phyloP scores from a whole-genome alignment of 2,329 filamentous ascomycete genomes.

The Beauveria medogensis region DNA sequence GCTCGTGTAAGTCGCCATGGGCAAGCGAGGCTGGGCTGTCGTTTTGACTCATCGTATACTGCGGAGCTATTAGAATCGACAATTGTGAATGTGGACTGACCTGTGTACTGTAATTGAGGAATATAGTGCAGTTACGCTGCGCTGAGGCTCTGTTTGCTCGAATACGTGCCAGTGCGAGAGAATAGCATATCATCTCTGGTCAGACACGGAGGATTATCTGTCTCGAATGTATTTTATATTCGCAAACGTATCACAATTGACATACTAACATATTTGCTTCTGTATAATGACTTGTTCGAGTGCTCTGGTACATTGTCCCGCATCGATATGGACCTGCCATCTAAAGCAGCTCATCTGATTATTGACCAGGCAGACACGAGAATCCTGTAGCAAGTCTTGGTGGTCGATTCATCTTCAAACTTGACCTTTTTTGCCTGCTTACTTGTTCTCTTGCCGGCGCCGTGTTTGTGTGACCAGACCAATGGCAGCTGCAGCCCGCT shows the following conservation, averaged over 20 bases:
- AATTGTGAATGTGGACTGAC: background rate
- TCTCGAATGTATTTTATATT: too few relatives aligned
- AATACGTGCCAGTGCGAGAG: too few relatives aligned
- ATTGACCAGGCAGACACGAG: background rate
- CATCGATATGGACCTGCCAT: too few relatives aligned
- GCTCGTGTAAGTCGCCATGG: background rate
- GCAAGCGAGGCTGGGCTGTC: background rate
- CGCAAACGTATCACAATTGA: background rate
- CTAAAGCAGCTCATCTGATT: background rate
- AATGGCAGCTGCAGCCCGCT: background rate
- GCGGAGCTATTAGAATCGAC: background rate
- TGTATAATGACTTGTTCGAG: background rate
- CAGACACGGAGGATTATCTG: too few relatives aligned
- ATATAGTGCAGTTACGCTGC: too few relatives aligned
- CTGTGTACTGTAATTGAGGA: too few relatives aligned
- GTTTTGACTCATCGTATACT: background rate
- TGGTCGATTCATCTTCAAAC: too few relatives aligned
- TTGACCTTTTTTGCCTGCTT: background rate
- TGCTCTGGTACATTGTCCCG: background rate
- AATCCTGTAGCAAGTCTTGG: background rate
- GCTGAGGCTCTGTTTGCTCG: too few relatives aligned
- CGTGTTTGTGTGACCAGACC: background rate
- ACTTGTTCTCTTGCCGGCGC: background rate
- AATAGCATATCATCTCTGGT: too few relatives aligned
- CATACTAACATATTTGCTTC: background rate